Percentiles rank a stretch among this genome's conserved stretches.
Evolutionary conservation across 305 asterid genomes (phyloP).

Genomic region (Rubia peregrina): DNA sequence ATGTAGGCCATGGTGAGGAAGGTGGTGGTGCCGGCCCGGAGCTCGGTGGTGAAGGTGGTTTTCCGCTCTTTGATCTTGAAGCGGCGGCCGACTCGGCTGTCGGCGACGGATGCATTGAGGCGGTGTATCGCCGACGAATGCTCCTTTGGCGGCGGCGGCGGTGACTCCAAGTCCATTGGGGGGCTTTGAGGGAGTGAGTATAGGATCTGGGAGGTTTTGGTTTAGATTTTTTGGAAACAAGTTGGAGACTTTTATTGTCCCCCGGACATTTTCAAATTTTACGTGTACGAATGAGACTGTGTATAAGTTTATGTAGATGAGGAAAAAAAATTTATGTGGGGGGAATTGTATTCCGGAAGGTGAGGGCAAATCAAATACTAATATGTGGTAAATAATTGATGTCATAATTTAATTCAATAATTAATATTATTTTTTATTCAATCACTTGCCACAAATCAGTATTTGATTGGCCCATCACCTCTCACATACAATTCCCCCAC

Average conservation of each 20-base stretch:
- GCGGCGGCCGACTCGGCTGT: conserved; percentile 48
- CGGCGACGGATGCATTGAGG: conserved; percentile 53
- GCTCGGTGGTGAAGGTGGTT: conserved; percentile 87
- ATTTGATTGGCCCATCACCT: too few relatives aligned
- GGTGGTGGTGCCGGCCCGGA: conserved; percentile 97
- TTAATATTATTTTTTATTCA: too few relatives aligned
- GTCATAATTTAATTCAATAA: too few relatives aligned
- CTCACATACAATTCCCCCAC: too few relatives aligned
- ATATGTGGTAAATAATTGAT: too few relatives aligned
- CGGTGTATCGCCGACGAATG: conserved; percentile 29
- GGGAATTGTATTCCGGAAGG: too few relatives aligned
- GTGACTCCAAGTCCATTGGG: conserved; percentile 53
- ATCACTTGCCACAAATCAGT: too few relatives aligned
- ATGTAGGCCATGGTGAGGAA: conserved; percentile 98
- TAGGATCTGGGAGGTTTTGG: background rate
- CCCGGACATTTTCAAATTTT: background rate
- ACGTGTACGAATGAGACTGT: too few relatives aligned
- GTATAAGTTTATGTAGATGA: too few relatives aligned
- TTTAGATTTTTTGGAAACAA: background rate
- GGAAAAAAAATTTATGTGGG: too few relatives aligned
- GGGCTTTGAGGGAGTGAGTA: conserved; percentile 4
- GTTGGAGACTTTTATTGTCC: background rate
- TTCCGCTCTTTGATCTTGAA: conserved; percentile 71
- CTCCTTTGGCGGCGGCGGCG: conserved; percentile 19
- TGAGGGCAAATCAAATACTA: too few relatives aligned